Evolutionary conservation across 2,329 filamentous ascomycete species (phyloP).

Genomic region (Aspergillus sojae): DNA sequence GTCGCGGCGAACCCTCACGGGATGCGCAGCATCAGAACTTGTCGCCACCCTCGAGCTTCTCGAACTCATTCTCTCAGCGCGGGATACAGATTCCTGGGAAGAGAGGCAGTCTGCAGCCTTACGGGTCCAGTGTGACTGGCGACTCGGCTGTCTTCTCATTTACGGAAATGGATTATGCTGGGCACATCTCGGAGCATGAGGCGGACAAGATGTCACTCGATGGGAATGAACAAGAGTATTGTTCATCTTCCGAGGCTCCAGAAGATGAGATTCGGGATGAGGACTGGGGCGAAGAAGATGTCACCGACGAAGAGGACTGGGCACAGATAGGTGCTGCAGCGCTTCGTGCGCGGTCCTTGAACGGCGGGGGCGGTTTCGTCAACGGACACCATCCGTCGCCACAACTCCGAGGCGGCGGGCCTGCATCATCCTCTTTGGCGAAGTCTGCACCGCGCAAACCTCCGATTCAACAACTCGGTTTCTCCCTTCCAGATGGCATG

Average conservation of each 20-base stretch:
- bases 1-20: slow-evolving; percentile 62
- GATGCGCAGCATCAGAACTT: slow-evolving; percentile 33
- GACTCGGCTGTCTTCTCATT: slow-evolving; percentile 77
- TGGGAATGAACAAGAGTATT: slow-evolving; percentile 64
- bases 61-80: slow-evolving; percentile 47
- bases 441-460: slow-evolving; percentile 44
- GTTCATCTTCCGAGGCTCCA: slow-evolving; percentile 73
- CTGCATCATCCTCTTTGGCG: slow-evolving; percentile 41
- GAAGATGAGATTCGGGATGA: slow-evolving; percentile 69
- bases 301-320: slow-evolving; percentile 97
- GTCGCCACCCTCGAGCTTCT: slow-evolving; percentile 56
- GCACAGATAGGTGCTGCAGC: slow-evolving; percentile 84
- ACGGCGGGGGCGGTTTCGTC: slow-evolving; percentile 47
- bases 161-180: slow-evolving; percentile 63
- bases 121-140: slow-evolving; percentile 65
- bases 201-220: slow-evolving; percentile 95
- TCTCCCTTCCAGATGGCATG: slow-evolving; percentile 37
- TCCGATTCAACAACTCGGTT: slow-evolving; percentile 36
- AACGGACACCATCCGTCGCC: slow-evolving; percentile 34
- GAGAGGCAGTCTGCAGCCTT: slow-evolving; percentile 43
- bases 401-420: slow-evolving; percentile 34
- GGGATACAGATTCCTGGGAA: slow-evolving; percentile 52
- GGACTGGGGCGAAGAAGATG: slow-evolving; percentile 80
- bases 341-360: slow-evolving; percentile 67
- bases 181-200: slow-evolving; percentile 75